A percentile compares a stretch with the other conserved stretches of the same genome.
Conservation (phyloP, 1,284 basidiomycete genomes). For the Neolentinus lepideus region DNA sequence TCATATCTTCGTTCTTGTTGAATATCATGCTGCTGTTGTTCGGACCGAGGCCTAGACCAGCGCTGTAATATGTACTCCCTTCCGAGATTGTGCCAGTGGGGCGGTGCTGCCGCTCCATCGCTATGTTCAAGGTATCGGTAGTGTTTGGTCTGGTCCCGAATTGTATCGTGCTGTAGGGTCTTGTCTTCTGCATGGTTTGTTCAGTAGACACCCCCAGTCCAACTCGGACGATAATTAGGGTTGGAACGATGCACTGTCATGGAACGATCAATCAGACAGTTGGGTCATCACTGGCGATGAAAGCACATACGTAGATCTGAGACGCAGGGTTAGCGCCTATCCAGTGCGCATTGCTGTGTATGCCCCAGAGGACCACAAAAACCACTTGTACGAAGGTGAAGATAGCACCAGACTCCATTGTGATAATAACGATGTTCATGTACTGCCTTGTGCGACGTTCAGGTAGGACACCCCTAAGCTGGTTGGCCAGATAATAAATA, state of each 20-base stretch:
- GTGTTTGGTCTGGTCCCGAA: neutral
- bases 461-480: neutral
- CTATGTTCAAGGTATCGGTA: neutral
- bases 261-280: neutral
- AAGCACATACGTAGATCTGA: constrained; percentile 3
- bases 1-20: no score
- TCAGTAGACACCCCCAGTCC: constrained; percentile 7
- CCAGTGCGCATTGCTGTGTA: neutral
- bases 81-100: no score
- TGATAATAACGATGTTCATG: neutral
- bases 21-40: no score
- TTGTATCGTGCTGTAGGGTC: neutral
- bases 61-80: no score
- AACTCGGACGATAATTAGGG: constrained; percentile 13
- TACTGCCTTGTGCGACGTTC: neutral
- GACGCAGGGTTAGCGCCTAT: neutral
- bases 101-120: neutral
- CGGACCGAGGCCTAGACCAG: no score
- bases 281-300: neutral
- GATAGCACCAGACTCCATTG: neutral
- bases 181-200: neutral
- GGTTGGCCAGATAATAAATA: constrained; percentile 21
- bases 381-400: neutral
- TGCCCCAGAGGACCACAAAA: neutral
- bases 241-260: constrained; percentile 13